A percentile compares a stretch with the other conserved stretches of the same genome.
phyloP scores from a whole-genome alignment of 1,139 yeast species.

The Meyerozyma elateridarum region DNA sequence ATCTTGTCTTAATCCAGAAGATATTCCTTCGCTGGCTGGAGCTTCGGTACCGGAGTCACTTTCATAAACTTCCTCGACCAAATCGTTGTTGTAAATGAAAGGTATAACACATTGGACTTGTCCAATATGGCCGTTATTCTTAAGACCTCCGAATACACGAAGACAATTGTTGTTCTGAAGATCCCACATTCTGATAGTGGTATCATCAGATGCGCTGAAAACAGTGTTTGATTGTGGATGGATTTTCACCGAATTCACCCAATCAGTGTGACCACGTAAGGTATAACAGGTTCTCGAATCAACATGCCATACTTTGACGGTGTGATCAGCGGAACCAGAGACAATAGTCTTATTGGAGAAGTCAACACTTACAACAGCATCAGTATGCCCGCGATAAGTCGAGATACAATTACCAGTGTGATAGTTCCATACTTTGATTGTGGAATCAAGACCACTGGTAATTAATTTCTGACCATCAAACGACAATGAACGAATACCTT shows the following conservation, averaged over 20 bases:
- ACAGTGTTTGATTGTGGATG: conserved; percentile 75
- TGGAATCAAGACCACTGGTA: conserved; percentile 87
- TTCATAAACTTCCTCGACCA: conserved; percentile 37
- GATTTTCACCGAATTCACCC: conserved; percentile 87
- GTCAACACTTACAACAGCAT: conserved; percentile 78
- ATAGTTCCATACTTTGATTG: conserved; percentile 94
- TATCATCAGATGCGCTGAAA: conserved; percentile 87
- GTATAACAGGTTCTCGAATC: conserved; percentile 90
- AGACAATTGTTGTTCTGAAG: conserved; percentile 74
- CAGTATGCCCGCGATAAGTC: conserved; percentile 89
- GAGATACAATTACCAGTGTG: conserved; percentile 91
- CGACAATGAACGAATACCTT: conserved; percentile 77
- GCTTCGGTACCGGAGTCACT: conserved; percentile 20
- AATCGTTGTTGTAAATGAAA: conserved; percentile 54
- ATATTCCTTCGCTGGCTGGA: conserved; percentile 9
- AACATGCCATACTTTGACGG: conserved; percentile 95
- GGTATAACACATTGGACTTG: conserved; percentile 92
- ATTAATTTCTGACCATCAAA: conserved; percentile 87
- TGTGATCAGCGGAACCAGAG: conserved; percentile 87
- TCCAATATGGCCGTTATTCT: conserved; percentile 69
- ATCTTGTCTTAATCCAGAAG: conserved; percentile 16
- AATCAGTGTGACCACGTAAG: conserved; percentile 85
- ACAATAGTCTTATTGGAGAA: conserved; percentile 79
- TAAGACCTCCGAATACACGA: conserved; percentile 70
- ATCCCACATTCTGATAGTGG: conserved; percentile 95